These are phyloP conservation scores for Xylaria sp. DNA, from an alignment of 2,329 filamentous ascomycete genomes.

Conservation along the genomic window DNA sequence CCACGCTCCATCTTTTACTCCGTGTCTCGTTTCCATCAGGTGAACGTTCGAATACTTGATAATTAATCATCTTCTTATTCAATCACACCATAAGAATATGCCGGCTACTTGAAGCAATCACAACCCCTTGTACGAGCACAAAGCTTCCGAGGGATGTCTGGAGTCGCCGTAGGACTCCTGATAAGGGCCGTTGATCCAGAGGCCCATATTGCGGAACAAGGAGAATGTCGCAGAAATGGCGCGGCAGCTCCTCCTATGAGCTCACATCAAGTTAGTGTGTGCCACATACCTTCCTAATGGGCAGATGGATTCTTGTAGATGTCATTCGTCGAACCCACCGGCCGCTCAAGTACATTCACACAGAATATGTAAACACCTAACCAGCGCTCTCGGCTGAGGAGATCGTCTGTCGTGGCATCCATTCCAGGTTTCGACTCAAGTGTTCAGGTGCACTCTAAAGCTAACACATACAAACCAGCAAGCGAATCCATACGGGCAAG, in stretches of 20 bases:
- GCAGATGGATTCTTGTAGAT: neutral
- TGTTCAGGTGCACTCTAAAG: neutral
- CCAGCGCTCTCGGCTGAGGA: neutral
- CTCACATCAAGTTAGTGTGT: neutral
- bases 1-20: neutral
- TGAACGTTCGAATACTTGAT: neutral
- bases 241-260: conserved; percentile 10
- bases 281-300: conserved; percentile 12
- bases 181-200: conserved; percentile 2
- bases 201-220: conserved; percentile 5
- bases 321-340: neutral
- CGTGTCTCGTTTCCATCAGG: neutral
- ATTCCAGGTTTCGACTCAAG: neutral
- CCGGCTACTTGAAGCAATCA: neutral
- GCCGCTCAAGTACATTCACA: neutral
- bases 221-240: conserved; percentile 9
- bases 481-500: conserved; percentile 8
- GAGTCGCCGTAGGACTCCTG: neutral
- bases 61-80: neutral
- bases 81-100: neutral
- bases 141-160: neutral
- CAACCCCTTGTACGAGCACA: neutral
- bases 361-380: neutral
- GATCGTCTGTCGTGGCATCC: neutral
- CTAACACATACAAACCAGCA: neutral